Evolutionary conservation across 2,329 filamentous ascomycete genomes (phyloP).

Genomic region (Alternaria viburni): DNA sequence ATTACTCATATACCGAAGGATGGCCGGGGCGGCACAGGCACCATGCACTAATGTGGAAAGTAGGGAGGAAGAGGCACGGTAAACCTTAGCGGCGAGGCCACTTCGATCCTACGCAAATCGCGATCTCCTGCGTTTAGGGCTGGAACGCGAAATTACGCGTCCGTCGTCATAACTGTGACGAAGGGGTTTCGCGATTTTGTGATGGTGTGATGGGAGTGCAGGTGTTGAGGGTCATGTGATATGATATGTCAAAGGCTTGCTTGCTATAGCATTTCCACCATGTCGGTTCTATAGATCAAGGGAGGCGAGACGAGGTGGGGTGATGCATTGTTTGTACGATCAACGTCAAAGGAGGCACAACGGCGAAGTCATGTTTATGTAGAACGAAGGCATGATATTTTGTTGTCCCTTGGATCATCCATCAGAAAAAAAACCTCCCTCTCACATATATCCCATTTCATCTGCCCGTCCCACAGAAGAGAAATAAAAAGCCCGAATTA

Average conservation of each 20-base stretch:
- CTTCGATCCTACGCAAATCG: background rate
- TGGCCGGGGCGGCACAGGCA: background rate
- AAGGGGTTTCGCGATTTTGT: background rate
- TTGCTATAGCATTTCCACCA: background rate
- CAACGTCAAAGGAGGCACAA: background rate
- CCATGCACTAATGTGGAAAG: background rate
- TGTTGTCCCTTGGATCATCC: background rate
- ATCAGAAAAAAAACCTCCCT: background rate
- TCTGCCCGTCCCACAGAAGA: background rate
- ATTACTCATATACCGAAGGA: background rate
- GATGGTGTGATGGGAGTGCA: background rate
- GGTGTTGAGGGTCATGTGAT: conserved; percentile 1
- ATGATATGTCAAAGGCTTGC: background rate
- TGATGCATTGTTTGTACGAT: background rate
- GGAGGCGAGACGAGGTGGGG: background rate
- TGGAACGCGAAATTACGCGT: background rate
- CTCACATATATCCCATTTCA: background rate
- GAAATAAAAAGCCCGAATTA: background rate
- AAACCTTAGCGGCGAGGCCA: background rate
- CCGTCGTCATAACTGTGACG: background rate
- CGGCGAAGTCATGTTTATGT: background rate
- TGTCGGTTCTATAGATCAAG: background rate
- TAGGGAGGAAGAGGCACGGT: background rate
- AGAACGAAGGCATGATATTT: conserved; percentile 5
- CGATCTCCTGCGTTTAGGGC: background rate